phyloP scores from a whole-genome alignment of 1,139 yeast species.

The Candida pseudocylindracea region DNA sequence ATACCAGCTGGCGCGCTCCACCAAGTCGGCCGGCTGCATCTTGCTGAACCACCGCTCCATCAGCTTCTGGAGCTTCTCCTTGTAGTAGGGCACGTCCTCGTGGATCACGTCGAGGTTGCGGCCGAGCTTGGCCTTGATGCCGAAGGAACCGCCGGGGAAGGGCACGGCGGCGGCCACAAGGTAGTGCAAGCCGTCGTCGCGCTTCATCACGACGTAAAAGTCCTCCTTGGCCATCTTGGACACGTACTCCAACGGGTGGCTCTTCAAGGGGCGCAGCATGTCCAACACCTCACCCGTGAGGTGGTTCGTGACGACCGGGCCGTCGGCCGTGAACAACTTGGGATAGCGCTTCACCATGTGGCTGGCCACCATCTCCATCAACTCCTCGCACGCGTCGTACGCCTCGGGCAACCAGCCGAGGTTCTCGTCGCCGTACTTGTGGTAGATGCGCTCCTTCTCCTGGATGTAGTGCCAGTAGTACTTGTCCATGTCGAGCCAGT shows the following conservation, averaged over 20 bases:
- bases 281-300: conserved; percentile 39
- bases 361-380: conserved; percentile 36
- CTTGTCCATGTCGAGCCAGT: conserved; percentile 67
- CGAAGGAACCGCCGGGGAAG: conserved; percentile 59
- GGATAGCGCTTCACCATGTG: conserved; percentile 47
- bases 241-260: conserved; percentile 38
- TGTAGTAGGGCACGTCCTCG: conserved; percentile 49
- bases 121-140: conserved; percentile 35
- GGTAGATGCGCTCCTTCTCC: conserved; percentile 36
- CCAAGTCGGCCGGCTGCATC: conserved; percentile 35
- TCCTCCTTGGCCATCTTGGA: conserved; percentile 60
- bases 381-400: conserved; percentile 37
- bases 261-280: conserved; percentile 32
- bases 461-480: conserved; percentile 43
- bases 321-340: conserved; percentile 25
- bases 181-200: conserved; percentile 38
- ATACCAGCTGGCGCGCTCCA: conserved; percentile 60
- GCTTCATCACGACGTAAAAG: conserved; percentile 35
- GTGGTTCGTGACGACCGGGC: conserved; percentile 30
- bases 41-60: conserved; percentile 59
- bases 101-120: conserved; percentile 41
- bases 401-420: conserved; percentile 50
- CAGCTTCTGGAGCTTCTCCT: conserved; percentile 38
- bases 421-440: conserved; percentile 35
- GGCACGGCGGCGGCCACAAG: conserved; percentile 59